phyloP scores from a whole-genome alignment of 139 green algal species.

The Trebouxia sp. region DNA sequence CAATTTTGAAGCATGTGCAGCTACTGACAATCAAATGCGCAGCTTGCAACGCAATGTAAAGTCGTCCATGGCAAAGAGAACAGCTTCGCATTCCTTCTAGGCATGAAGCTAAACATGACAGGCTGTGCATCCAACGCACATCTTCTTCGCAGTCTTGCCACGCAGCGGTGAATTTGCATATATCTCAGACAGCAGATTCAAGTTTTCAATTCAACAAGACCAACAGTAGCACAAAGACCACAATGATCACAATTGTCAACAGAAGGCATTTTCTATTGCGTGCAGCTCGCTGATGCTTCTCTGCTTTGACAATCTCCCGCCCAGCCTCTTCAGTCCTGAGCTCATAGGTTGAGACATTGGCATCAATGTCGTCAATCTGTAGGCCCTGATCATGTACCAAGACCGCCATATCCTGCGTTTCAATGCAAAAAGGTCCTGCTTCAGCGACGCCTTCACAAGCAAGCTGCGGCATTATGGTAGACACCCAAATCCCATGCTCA shows the following conservation, averaged over 20 bases:
- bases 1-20: no score
- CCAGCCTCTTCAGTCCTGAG: slow-evolving; percentile 50
- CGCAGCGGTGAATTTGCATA: neutral
- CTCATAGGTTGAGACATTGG: slow-evolving; percentile 57
- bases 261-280: slow-evolving; percentile 55
- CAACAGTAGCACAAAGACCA: slow-evolving; percentile 45
- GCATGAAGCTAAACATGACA: no score
- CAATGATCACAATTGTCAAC: slow-evolving; percentile 37
- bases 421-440: neutral
- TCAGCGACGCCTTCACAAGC: neutral
- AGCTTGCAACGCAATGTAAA: no score
- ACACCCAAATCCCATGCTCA: no score
- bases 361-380: slow-evolving; percentile 67
- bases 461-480: no score
- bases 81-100: no score
- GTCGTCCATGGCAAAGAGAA: no score
- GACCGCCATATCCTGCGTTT: slow-evolving; percentile 80
- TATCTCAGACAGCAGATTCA: neutral
- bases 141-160: no score
- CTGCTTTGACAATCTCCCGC: slow-evolving; percentile 52
- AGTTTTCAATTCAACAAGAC: neutral
- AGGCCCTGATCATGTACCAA: slow-evolving; percentile 86
- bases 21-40: no score
- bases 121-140: no score
- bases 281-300: slow-evolving; percentile 52